Evolutionary conservation across 192 early-diverging fungal genomes (phyloP), one percentile per base, ranked within the genome.

Genomic region (Oehlia diaphana): DNA sequence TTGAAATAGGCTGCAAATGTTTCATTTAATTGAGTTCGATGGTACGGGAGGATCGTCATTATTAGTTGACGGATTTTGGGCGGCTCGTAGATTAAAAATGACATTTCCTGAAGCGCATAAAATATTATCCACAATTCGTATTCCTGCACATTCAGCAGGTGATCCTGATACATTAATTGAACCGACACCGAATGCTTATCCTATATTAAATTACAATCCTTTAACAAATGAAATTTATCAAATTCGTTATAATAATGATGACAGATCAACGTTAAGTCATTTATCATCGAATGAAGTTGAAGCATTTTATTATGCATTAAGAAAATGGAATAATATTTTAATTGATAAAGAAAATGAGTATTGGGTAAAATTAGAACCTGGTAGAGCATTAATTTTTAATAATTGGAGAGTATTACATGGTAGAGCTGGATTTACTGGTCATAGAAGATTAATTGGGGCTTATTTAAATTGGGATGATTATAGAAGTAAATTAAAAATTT

Each of bases 331-430:
- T 31, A 74, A 74, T 26, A 66, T 94, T 16, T 58, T 95, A 62
- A 83, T 82, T 23, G 81, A 86, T 63, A 79, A 83, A 31, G 71
- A 87, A 31, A 92, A 91, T 76, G 88, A 95, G 82, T 83, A 87
- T 26, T 93, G 92, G 92, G 86, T 89, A 31, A 82, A 86, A 72
- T 86, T 95, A 49, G 79, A 81, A 28, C 94, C 94, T 3, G 94
- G 95, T 12, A 81, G 87, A 9, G 92, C 88, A 1, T 86, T 92
- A n/a, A 90, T 92, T 39, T 89, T 96, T 79, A 92, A 96, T 78
- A 96, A 96, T 81, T 94, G 93, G 93, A 83, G 95, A 58, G 89
- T 91, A 39, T 78, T 96, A 73, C 95, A 96, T 81, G 95, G 94
- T 14, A 84, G 95, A 14, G 85, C 88, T 4, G 83, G 86, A 2